Evolutionary conservation across 805 yeast species (phyloP), one percentile per base, ranked within the genome.

Genomic region (Torulaspora quercuum): DNA sequence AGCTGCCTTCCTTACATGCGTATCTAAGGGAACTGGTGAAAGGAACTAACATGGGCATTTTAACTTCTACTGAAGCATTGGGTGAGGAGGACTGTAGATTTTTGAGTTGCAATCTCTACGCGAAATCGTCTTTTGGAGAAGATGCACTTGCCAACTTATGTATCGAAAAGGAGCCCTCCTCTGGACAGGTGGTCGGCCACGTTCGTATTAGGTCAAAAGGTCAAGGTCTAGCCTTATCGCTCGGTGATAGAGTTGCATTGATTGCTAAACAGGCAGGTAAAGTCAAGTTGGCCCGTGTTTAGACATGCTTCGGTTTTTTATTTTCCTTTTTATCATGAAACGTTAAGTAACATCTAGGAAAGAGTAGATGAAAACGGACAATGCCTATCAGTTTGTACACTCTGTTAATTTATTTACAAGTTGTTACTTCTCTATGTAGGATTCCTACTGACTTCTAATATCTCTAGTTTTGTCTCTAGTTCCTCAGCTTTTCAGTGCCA

Each of bases 191-290:
- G 39, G 76, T 84, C 41, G 99, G 99, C 6, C 95, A 89, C 57
- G 95, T 89, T 29, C 80, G 98, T 67, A 89, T 92, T 54, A 79
- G 99, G 66, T 83, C 97, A 11, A 89, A 90, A 75, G 95, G 97
- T 14, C 97, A 94, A 70, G 98, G 98, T 4, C 73, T 94, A 48
- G 98, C 98, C 6, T 69, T 94, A 45, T 81, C 95, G 2, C 70
- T 94, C 51, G 99, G 99, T 45, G 97, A 92, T 55, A 77, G 88
- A 53, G 92, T 90, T 37, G 95, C 96, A 35, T 71, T 85, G 37
- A 76, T 87, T 60, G 82, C 90, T 29, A 76, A 82, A 44, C 72
- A 73, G 56, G 64, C 68, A 33, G 70, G 68, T 40, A 66, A 64
- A 38, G 60, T 68, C 18, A 48, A 49, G 24, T 45, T 56, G 25